Evolutionary conservation across 2,329 filamentous ascomycete genomes (phyloP).

Genomic region (Balansia obtecta): DNA sequence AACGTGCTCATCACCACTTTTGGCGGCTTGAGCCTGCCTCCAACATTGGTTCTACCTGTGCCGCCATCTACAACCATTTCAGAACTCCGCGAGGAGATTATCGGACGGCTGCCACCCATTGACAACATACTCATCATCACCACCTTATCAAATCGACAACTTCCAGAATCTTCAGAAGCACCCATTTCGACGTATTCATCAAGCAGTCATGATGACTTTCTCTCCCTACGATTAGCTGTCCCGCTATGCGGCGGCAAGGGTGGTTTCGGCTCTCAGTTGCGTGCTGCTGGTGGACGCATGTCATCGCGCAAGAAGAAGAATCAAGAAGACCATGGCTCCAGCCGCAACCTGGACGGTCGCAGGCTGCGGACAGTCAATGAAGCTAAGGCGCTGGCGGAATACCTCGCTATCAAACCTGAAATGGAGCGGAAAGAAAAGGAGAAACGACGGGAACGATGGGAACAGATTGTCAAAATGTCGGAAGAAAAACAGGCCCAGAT

Average conservation of each 20-base stretch:
- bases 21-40: slow-evolving; percentile 66
- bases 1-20: slow-evolving; percentile 83
- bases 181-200: slow-evolving; percentile 52
- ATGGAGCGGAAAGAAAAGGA: slow-evolving; percentile 95
- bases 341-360: slow-evolving; percentile 83
- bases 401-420: slow-evolving; percentile 87
- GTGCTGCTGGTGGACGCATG: slow-evolving; percentile 96
- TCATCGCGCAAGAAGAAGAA: slow-evolving; percentile 83
- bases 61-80: slow-evolving; percentile 50
- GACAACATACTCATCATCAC: slow-evolving; percentile 61
- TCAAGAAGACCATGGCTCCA: slow-evolving; percentile 78
- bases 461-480: slow-evolving; percentile 74
- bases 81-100: slow-evolving; percentile 52
- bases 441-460: slow-evolving; percentile 70
- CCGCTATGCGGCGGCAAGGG: slow-evolving; percentile 88
- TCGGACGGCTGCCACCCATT: slow-evolving; percentile 46
- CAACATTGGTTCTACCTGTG: slow-evolving; percentile 71
- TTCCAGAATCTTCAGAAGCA: slow-evolving; percentile 39
- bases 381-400: slow-evolving; percentile 89
- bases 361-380: slow-evolving; percentile 85
- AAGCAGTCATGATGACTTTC: slow-evolving; percentile 47
- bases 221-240: slow-evolving; percentile 69
- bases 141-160: slow-evolving; percentile 63
- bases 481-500: slow-evolving; percentile 78
- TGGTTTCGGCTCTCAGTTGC: slow-evolving; percentile 92